Evolutionary conservation across 1,284 basidiomycete species (phyloP), one percentile per base, ranked within the genome.

Genomic region (Apiotrichum gracile): DNA sequence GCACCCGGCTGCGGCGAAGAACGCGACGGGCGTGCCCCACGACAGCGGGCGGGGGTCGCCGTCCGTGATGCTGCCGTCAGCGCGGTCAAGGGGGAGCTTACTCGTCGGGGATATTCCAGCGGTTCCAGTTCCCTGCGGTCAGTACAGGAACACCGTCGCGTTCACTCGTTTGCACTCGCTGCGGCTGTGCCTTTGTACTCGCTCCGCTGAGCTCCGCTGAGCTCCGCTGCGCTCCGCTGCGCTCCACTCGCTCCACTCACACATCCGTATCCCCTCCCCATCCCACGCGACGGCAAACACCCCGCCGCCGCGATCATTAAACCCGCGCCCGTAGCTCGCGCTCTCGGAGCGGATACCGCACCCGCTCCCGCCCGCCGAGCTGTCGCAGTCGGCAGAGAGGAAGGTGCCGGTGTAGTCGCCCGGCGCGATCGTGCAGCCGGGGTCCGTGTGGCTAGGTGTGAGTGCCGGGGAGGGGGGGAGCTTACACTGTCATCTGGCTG

Each of bases 211-310:
- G n/a, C n/a, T n/a, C n/a, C n/a, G n/a, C n/a, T n/a, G n/a, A n/a
- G n/a, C n/a, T n/a, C n/a, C n/a, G n/a, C n/a, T n/a, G n/a, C n/a
- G n/a, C n/a, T n/a, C n/a, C n/a, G n/a, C n/a, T n/a, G n/a, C n/a
- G n/a, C n/a, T 16, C 22, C 12, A 1, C 26, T 13, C 2, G 6
- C 27, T 21, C 16, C 31, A 73, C 70, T 62, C 55, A 76, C 88
- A 94, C 44, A 91, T 79, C 47, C 78, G 80, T 70, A 94, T 84
- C 6, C 86, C 88, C 7, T 72, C 66, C 27, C 66, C 64, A 61
- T 85, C 81, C 84, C 87, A 86, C 33, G 83, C 71, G 72, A 86
- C 84, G 1, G 82, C 88, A 62, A 78, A 89, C 21, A 91, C 86
- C 17, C 88, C 89, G 12, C 90, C 90, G 2, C 77, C 77, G 14